These are phyloP conservation scores for Cryptococcus amylolentus DNA, from an alignment of 1,284 basidiomycete genomes.

Conservation along the genomic window DNA sequence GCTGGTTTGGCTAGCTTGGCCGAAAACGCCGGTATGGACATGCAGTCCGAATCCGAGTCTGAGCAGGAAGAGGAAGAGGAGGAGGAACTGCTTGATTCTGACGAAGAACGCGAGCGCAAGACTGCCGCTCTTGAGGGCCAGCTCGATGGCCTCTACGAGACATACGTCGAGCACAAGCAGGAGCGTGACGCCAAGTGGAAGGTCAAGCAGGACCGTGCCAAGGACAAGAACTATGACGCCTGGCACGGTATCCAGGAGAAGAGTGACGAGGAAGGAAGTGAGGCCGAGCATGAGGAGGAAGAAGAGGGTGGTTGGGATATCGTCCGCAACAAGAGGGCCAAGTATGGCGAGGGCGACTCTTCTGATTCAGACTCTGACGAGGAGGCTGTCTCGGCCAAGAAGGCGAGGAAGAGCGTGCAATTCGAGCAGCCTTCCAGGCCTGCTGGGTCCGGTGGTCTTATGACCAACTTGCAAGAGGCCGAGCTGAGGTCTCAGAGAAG, in stretches of 20 bases:
- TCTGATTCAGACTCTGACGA: constrained; percentile 42
- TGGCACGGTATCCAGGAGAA: constrained; percentile 69
- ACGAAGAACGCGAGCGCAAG: constrained; percentile 67
- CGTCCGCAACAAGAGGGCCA: constrained; percentile 62
- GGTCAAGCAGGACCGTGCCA: constrained; percentile 74
- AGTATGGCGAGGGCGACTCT: constrained; percentile 56
- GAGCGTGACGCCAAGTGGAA: constrained; percentile 88
- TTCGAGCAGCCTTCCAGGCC: constrained; percentile 23
- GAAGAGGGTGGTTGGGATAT: constrained; percentile 72
- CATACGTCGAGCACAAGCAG: constrained; percentile 74
- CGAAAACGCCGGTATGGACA: constrained; percentile 44
- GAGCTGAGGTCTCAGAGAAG: constrained; percentile 49
- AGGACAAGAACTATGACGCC: constrained; percentile 64
- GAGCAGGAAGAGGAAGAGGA: constrained; percentile 48
- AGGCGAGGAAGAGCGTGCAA: constrained; percentile 10
- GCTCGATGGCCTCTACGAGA: constrained; percentile 83
- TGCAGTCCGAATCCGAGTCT: constrained; percentile 20
- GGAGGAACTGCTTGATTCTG: constrained; percentile 60
- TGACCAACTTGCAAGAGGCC: constrained; percentile 38
- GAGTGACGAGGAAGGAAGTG: constrained; percentile 42
- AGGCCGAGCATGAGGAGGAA: constrained; percentile 49
- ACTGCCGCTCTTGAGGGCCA: constrained; percentile 71
- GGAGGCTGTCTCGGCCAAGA: constrained; percentile 14
- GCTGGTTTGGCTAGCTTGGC: constrained; percentile 50
- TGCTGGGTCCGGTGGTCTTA: constrained; percentile 11